A percentile compares a stretch with the other conserved stretches of the same genome.
Conservation (phyloP, 1,284 basidiomycete species). For the Somion occarium region DNA sequence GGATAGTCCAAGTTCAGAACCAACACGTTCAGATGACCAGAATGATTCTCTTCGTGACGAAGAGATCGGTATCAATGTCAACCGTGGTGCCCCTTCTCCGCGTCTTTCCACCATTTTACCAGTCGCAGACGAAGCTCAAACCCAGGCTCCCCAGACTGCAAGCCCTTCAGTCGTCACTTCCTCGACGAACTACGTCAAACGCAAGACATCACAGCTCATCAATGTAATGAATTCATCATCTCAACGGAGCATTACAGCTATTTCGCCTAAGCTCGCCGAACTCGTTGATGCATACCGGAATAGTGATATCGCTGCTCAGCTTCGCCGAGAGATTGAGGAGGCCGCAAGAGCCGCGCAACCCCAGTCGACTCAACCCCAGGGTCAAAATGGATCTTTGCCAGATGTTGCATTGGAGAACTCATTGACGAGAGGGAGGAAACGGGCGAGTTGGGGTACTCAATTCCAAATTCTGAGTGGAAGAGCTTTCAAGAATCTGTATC, state of each 20-base stretch:
- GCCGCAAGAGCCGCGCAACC: constrained; percentile 17
- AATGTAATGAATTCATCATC: constrained; percentile 51
- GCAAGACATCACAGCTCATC: constrained; percentile 75
- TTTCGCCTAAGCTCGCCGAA: constrained; percentile 66
- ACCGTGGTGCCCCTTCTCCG: constrained; percentile 24
- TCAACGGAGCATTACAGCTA: constrained; percentile 26
- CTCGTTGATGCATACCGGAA: constrained; percentile 70
- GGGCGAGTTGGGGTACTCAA: constrained; percentile 85
- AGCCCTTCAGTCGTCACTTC: constrained; percentile 46
- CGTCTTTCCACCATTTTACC: constrained; percentile 29
- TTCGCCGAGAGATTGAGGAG: constrained; percentile 60
- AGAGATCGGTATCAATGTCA: constrained; percentile 45
- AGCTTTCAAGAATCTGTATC: constrained; percentile 97
- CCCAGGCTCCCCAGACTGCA: too few relatives aligned
- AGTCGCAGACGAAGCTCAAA: constrained; percentile 53
- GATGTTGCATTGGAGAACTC: constrained; percentile 64
- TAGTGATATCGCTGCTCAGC: constrained; percentile 62
- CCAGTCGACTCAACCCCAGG: constrained; percentile 16
- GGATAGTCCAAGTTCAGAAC: constrained; percentile 33
- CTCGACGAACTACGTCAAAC: constrained; percentile 53
- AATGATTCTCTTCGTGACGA: constrained; percentile 51
- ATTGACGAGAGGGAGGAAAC: constrained; percentile 72
- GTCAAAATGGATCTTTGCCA: constrained; percentile 42
- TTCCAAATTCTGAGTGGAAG: constrained; percentile 90
- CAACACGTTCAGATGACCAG: constrained; percentile 32